Evolutionary conservation across 139 green algal genomes (phyloP).

Genomic region (Tetraselmis chui): DNA sequence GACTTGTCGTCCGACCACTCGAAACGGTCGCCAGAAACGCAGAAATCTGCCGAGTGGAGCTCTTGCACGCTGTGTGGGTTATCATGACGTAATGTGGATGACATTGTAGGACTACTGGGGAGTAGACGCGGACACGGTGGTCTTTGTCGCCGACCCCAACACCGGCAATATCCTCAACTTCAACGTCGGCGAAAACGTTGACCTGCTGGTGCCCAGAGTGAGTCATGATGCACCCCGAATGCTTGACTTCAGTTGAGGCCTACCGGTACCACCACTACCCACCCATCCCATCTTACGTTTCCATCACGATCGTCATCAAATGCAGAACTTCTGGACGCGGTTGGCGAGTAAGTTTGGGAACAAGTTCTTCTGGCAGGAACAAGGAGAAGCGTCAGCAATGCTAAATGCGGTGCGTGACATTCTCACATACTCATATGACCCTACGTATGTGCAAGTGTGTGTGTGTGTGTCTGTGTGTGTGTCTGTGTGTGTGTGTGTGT

Average conservation of each 20-base stretch:
- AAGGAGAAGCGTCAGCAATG: constrained; percentile 77
- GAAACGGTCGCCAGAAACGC: too few relatives aligned
- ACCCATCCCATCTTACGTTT: too few relatives aligned
- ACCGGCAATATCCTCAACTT: constrained; percentile 96
- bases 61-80: too few relatives aligned
- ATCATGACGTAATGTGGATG: too few relatives aligned
- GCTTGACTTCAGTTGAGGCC: too few relatives aligned
- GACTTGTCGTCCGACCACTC: too few relatives aligned
- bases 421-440: neutral
- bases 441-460: neutral
- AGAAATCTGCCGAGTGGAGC: too few relatives aligned
- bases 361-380: constrained; percentile 91
- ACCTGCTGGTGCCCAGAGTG: constrained; percentile 79
- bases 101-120: constrained; percentile 91
- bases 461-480: neutral
- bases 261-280: too few relatives aligned
- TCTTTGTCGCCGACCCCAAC: constrained; percentile 83
- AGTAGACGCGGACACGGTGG: constrained; percentile 89
- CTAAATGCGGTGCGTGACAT: constrained; percentile 62
- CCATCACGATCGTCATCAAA: too few relatives aligned
- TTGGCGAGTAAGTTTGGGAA: constrained; percentile 90
- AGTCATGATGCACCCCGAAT: too few relatives aligned
- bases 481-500: neutral
- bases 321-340: constrained; percentile 81
- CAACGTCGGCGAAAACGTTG: constrained; percentile 87